Conservation (phyloP, 805 yeast species). For the Monosporozyma siamensis region DNA sequence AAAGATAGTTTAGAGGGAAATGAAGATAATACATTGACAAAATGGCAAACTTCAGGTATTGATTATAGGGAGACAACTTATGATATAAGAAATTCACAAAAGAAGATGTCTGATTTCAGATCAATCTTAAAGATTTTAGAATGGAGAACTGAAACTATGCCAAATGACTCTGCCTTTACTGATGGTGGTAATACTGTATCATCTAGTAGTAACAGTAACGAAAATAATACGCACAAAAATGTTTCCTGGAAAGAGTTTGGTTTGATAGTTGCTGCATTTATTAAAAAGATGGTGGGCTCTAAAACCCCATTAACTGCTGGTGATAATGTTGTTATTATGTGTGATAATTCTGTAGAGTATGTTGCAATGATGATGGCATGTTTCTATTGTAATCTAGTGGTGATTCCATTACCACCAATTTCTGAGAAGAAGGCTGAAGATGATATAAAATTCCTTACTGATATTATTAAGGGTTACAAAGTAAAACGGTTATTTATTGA, state of each 20-base stretch:
- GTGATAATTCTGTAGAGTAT: slow-evolving; percentile 80
- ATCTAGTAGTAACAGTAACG: slow-evolving; percentile 21
- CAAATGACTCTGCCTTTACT: slow-evolving; percentile 72
- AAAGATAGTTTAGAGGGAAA: slow-evolving; percentile 11
- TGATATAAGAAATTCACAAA: slow-evolving; percentile 62
- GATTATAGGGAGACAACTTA: slow-evolving; percentile 67
- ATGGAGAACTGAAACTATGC: slow-evolving; percentile 63
- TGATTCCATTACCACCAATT: slow-evolving; percentile 68
- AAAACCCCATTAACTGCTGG: slow-evolving; percentile 60
- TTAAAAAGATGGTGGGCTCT: slow-evolving; percentile 54
- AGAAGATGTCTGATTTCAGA: slow-evolving; percentile 63
- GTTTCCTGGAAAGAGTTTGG: slow-evolving; percentile 80
- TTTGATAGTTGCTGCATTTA: slow-evolving; percentile 61
- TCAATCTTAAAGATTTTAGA: slow-evolving; percentile 66
- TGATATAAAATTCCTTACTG: slow-evolving; percentile 59
- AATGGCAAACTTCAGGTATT: slow-evolving; percentile 66
- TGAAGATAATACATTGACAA: slow-evolving; percentile 2
- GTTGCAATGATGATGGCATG: slow-evolving; percentile 81
- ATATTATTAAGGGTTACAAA: slow-evolving; percentile 59
- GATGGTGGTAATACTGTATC: slow-evolving; percentile 29
- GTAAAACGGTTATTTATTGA: slow-evolving; percentile 69
- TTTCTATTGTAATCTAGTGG: slow-evolving; percentile 53
- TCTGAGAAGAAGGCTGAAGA: slow-evolving; percentile 59
- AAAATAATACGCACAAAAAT: slow-evolving; percentile 41
- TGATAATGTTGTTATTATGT: slow-evolving; percentile 68